These are phyloP conservation scores for Posidonia australis DNA, from an alignment of 106 monocot species.

Conservation along the genomic window DNA sequence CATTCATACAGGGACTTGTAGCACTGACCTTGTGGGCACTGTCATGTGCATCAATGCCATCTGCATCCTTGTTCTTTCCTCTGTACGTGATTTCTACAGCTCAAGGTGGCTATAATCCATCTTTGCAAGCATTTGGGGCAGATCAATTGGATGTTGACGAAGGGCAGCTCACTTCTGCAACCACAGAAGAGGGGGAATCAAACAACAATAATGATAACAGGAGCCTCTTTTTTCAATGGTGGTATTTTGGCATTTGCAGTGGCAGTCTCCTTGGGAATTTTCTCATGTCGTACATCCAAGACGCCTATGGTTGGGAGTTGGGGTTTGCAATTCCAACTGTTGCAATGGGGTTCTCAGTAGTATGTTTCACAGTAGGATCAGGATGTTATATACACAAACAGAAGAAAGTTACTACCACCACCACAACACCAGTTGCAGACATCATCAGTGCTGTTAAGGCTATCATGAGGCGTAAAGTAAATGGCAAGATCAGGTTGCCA, in stretches of 20 bases:
- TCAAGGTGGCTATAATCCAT: constrained; percentile 84
- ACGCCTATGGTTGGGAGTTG: constrained; percentile 60
- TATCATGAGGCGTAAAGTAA: constrained; percentile 2
- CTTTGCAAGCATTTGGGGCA: constrained; percentile 94
- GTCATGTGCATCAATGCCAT: constrained; percentile 53
- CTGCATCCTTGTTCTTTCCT: constrained; percentile 52
- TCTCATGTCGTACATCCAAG: constrained; percentile 82
- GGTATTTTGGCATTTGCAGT: constrained; percentile 91
- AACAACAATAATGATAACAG: constrained; percentile 32
- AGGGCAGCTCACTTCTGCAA: neutral
- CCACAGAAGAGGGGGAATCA: constrained; percentile 15
- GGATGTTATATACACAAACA: constrained; percentile 44
- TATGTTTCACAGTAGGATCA: constrained; percentile 41
- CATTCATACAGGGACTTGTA: constrained; percentile 47
- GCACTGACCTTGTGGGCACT: constrained; percentile 72
- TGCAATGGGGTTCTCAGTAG: constrained; percentile 52
- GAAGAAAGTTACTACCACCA: neutral
- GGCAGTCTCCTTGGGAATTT: constrained; percentile 83
- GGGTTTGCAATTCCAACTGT: constrained; percentile 67
- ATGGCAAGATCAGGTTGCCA: constrained; percentile 16
- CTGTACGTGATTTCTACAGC: constrained; percentile 87
- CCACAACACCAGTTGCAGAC: constrained; percentile 7
- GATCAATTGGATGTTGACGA: constrained; percentile 61
- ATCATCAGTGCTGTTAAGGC: constrained; percentile 21
- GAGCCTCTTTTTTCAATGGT: constrained; percentile 87